Evolutionary conservation across 2,329 filamentous ascomycete genomes (phyloP).

Genomic region (Bipolaris gigantea): DNA sequence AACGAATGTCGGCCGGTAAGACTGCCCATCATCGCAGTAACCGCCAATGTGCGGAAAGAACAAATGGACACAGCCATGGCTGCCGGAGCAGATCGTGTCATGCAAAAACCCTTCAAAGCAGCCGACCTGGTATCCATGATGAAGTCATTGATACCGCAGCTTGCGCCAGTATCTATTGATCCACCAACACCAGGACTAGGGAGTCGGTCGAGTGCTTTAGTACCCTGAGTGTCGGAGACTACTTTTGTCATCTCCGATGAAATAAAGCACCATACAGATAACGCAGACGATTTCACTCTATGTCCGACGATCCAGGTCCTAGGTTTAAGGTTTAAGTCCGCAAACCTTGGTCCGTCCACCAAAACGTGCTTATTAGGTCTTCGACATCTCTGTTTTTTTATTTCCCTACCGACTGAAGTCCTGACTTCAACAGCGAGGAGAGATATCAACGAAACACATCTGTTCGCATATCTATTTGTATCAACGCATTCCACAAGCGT

Average conservation of each 20-base stretch:
- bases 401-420: neutral
- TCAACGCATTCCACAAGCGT: neutral
- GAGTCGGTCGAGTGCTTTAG: conserved; percentile 14
- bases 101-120: conserved; percentile 44
- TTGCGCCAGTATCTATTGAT: conserved; percentile 20
- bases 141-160: conserved; percentile 34
- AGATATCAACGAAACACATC: neutral
- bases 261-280: neutral
- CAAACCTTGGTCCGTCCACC: neutral
- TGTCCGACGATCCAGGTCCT: neutral
- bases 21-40: conserved; percentile 44
- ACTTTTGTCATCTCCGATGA: neutral
- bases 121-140: conserved; percentile 41
- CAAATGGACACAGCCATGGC: conserved; percentile 41
- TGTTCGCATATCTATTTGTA: too few relatives aligned
- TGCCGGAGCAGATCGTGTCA: conserved; percentile 42
- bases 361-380: neutral
- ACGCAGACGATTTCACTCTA: neutral
- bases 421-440: too few relatives aligned
- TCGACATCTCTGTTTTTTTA: neutral
- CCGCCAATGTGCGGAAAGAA: conserved; percentile 43
- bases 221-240: conserved; percentile 25
- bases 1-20: conserved; percentile 21
- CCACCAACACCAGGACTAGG: conserved; percentile 20
- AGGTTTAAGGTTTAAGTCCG: neutral